A percentile compares a stretch with the other conserved stretches of the same genome.
Evolutionary conservation across 2,329 filamentous ascomycete genomes (phyloP).

Genomic region (Plectosphaerella cucumerina): DNA sequence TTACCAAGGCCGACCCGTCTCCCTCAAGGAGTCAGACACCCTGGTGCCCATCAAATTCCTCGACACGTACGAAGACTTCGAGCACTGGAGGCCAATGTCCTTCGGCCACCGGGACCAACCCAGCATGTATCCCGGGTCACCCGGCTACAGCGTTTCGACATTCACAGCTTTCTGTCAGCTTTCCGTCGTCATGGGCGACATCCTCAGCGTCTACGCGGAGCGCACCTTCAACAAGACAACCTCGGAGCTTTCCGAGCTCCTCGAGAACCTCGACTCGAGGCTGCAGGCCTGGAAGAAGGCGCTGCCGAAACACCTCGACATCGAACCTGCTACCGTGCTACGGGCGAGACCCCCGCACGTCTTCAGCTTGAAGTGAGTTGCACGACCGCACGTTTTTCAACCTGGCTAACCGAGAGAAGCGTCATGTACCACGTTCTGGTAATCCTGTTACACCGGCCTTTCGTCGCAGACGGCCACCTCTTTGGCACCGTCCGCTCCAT

Average conservation of each 20-base stretch:
- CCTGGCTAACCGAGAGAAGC: constrained; percentile 9
- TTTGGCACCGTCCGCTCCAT: constrained; percentile 34
- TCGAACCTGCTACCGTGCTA: constrained; percentile 23
- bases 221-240: constrained; percentile 29
- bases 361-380: constrained; percentile 32
- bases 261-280: constrained; percentile 32
- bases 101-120: constrained; percentile 30
- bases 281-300: constrained; percentile 35
- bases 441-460: constrained; percentile 50
- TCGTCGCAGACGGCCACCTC: constrained; percentile 45
- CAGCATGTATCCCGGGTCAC: constrained; percentile 24
- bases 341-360: constrained; percentile 38
- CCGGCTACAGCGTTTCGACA: constrained; percentile 37
- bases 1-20: constrained; percentile 49
- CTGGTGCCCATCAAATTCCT: constrained; percentile 42
- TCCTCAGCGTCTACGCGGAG: constrained; percentile 39
- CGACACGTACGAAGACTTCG: constrained; percentile 48
- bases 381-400: constrained; percentile 1
- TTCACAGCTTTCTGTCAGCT: constrained; percentile 37
- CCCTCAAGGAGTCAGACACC: constrained; percentile 39
- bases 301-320: constrained; percentile 36
- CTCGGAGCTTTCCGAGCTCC: constrained; percentile 27
- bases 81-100: constrained; percentile 37
- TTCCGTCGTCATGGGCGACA: constrained; percentile 41
- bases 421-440: constrained; percentile 46